Percentiles rank a stretch among this genome's conserved stretches.
phyloP scores from a whole-genome alignment of 2,329 filamentous ascomycete species.

The Rosellinia necatrix region DNA sequence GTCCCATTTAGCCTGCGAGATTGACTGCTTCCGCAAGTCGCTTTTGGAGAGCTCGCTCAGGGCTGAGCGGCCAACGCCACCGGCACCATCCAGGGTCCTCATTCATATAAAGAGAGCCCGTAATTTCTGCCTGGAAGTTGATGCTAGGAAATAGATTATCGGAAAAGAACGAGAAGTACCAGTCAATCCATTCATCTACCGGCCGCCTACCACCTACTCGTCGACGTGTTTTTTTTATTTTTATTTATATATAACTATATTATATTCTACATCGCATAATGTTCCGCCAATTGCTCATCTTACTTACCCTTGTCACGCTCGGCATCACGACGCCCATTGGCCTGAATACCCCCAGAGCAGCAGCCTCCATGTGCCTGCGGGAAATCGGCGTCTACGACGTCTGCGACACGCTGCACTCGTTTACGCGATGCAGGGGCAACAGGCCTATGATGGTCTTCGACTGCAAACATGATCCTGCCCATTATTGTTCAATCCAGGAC shows the following conservation, averaged over 20 bases:
- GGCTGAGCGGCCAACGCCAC: not conserved
- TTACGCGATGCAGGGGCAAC: constrained; percentile 19
- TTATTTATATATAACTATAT: too few species aligned
- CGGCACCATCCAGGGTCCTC: not conserved
- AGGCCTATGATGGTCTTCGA: constrained; percentile 26
- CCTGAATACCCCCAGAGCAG: not conserved
- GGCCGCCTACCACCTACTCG: not conserved
- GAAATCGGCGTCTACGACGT: constrained; percentile 26
- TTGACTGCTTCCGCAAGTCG: constrained; percentile 18
- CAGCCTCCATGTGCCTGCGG: constrained; percentile 17
- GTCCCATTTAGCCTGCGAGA: constrained; percentile 27
- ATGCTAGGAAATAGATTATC: constrained; percentile 14
- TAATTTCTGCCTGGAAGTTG: constrained; percentile 6
- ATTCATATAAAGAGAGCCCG: constrained; percentile 17
- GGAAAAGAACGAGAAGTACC: constrained; percentile 2
- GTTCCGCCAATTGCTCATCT: constrained; percentile 12
- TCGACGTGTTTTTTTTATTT: too few species aligned
- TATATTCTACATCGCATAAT: constrained; percentile 8
- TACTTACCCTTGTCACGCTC: constrained; percentile 19
- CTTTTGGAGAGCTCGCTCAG: constrained; percentile 15
- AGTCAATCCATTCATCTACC: constrained; percentile 7
- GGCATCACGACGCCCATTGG: constrained; percentile 17
- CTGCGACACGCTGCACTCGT: constrained; percentile 31
- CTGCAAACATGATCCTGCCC: constrained; percentile 16
- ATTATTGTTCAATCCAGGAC: constrained; percentile 26